Evolutionary conservation across 345 rosid species (phyloP), one percentile per base, ranked within the genome.

Genomic region (Lepidium aucheri): DNA sequence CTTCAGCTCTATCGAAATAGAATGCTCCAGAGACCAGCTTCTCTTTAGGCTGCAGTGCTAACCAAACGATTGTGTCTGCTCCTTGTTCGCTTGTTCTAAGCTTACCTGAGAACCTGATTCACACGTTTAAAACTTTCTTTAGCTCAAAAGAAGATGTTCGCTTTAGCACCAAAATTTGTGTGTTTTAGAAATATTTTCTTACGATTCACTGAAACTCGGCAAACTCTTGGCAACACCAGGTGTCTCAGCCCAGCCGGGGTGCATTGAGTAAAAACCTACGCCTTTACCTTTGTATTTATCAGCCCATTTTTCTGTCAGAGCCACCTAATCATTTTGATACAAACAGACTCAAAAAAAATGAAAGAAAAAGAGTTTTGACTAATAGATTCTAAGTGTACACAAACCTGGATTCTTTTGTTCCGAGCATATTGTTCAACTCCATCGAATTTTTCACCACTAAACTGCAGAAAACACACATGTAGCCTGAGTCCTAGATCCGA

Each of bases 191-290:
- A 39, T 59, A 4, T 35, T 28, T 51, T 38, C 79, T 70, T 73
- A 89, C 98, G 54, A 41, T 71, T 84, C 32, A 30, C 24, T 76
- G 69, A 93, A 89, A 74, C 65, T 61, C 14, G 96, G 94, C 53
- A 93, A 60, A 67, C 90, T 89, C 34, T 51, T 82, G 51, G 98
- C 82, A 5, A 86, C 84, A 60, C 97, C 97, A 0, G 97, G 96
- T 4, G 96, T 93, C 78, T 79, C 86, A 47, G 87, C 97, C 98
- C 96, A 93, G 10, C 96, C 97, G 4, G 98, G 98, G 70, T 89
- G 97, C 98, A 93, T 89, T 0, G 97, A 52, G 79, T 87, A 90
- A 84, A 93, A 93, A 9, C 85, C 83, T 28, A 93, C 79, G 45
- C 91, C 91, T 80, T 73, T 86, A 68, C 77, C 80, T 73, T 83